Evolutionary conservation across 2,329 filamentous ascomycete species (phyloP), one percentile per base, ranked within the genome.

Genomic region (Boeremia lycopersici): DNA sequence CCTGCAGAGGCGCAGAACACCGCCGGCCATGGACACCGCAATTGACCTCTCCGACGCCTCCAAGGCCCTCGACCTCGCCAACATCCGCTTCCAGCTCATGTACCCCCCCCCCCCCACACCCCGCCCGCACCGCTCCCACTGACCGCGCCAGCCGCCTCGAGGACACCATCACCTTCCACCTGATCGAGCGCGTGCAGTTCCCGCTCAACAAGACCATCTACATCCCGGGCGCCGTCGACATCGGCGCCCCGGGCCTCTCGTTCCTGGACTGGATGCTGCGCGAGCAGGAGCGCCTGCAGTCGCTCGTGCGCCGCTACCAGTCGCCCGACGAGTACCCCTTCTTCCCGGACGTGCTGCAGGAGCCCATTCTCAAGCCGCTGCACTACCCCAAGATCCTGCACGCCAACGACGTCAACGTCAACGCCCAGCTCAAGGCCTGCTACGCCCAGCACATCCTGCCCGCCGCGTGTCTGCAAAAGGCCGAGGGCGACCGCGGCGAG

Each of bases 121-220:
- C 19, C 19, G 19, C 15, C 30, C 28, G n/a, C 13, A 12, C 23
- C 23, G 34, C 29, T 15, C 38, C 36, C 26, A 33, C 65, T 71
- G 46, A 70, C 59, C 26, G 8, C 33, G 13, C 7, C 70, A 99
- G 95, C 71, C 95, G 95, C 17, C 84, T 98, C 15, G 95, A 99
- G 79, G 95, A 99, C 73, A 98, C 93, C 58, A 98, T 99, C 72
- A 96, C 91, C 63, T 97, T 96, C 77, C 90, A 96, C 77, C 82
- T 99, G 34, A 98, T 98, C 71, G 95, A 99, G 79, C 89, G 95
- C 35, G 93, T 93, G n/a, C 95, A 99, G 76, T 99, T 98, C 76
- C 91, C 93, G 4, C 84, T 96, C 62, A 98, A 97, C 79, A 81
- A 84, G 72, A 91, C 87, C 68, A 93, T 98, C 76, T 99, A 99